These are phyloP conservation scores for Xylaria venustula DNA, from an alignment of 495 filamentous ascomycete species.

Conservation along the genomic window DNA sequence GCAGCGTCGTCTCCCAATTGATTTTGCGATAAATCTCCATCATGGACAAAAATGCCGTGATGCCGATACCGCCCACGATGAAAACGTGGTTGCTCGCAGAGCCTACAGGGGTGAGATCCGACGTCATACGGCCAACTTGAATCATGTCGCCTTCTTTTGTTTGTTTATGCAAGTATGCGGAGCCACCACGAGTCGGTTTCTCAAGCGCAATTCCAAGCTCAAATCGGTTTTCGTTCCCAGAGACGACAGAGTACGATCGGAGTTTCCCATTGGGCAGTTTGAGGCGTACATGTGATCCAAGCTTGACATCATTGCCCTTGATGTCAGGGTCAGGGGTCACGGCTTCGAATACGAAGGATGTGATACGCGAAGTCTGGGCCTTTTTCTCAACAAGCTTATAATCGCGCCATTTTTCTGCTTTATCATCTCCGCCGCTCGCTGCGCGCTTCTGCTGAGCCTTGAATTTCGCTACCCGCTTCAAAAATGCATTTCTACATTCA, in stretches of 20 bases:
- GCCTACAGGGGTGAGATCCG: conserved; percentile 28
- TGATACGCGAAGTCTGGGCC: conserved; percentile 37
- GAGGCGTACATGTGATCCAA: conserved; percentile 44
- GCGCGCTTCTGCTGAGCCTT: conserved; percentile 32
- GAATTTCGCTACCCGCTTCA: conserved; percentile 34
- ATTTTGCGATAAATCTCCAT: conserved; percentile 35
- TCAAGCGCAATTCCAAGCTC: conserved; percentile 48
- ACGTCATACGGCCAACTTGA: conserved; percentile 43
- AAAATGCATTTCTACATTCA: conserved; percentile 43
- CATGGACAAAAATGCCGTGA: conserved; percentile 50
- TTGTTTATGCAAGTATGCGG: conserved; percentile 41
- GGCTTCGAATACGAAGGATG: conserved; percentile 42
- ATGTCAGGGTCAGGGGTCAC: conserved; percentile 19
- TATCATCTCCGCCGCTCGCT: conserved; percentile 20
- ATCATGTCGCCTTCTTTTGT: conserved; percentile 45
- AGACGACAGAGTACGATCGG: conserved; percentile 49
- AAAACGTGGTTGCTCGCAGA: conserved; percentile 50
- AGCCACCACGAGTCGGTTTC: conserved; percentile 45
- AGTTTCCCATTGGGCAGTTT: conserved; percentile 44
- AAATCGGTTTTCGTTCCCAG: conserved; percentile 39
- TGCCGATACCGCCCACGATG: conserved; percentile 51
- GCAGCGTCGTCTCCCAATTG: conserved; percentile 44
- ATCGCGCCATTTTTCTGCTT: conserved; percentile 39
- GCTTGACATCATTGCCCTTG: conserved; percentile 19
- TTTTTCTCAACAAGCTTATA: conserved; percentile 45